Evolutionary conservation across 306 rosid species (phyloP).

Genomic region (Fagus sylvatica): DNA sequence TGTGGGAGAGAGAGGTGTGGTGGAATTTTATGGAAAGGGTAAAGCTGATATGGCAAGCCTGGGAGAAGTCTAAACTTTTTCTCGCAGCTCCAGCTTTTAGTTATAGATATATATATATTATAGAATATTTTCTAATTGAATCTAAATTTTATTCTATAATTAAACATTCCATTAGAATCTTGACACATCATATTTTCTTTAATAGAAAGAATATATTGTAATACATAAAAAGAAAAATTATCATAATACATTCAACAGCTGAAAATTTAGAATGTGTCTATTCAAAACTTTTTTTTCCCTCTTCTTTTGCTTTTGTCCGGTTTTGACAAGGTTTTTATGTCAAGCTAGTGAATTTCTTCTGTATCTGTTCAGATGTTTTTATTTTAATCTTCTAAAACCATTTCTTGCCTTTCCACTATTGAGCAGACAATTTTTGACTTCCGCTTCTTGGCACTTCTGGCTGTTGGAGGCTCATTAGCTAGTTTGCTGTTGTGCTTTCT

Average conservation of each 20-base stretch:
- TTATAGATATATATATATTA: too few species aligned
- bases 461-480: constrained; percentile 92
- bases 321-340: background rate
- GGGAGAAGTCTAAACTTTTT: too few species aligned
- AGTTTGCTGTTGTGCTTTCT: constrained; percentile 95
- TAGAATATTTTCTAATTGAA: too few species aligned
- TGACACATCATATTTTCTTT: too few species aligned
- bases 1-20: too few species aligned
- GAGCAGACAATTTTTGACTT: constrained; percentile 86
- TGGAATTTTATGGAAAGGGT: too few species aligned
- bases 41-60: too few species aligned
- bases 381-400: constrained; percentile 11
- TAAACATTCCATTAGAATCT: too few species aligned
- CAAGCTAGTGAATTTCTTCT: background rate
- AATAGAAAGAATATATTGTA: too few species aligned
- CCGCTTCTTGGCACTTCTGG: constrained; percentile 93
- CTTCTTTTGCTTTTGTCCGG: background rate
- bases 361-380: background rate
- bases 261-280: too few species aligned
- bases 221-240: background rate
- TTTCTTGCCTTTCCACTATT: constrained; percentile 21
- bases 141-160: too few species aligned
- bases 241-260: background rate
- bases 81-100: too few species aligned
- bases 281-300: background rate